Percentiles rank a stretch among this genome's conserved stretches.
These are phyloP conservation scores for Syzygium aqueum DNA, from an alignment of 345 rosid species.

Conservation along the genomic window DNA sequence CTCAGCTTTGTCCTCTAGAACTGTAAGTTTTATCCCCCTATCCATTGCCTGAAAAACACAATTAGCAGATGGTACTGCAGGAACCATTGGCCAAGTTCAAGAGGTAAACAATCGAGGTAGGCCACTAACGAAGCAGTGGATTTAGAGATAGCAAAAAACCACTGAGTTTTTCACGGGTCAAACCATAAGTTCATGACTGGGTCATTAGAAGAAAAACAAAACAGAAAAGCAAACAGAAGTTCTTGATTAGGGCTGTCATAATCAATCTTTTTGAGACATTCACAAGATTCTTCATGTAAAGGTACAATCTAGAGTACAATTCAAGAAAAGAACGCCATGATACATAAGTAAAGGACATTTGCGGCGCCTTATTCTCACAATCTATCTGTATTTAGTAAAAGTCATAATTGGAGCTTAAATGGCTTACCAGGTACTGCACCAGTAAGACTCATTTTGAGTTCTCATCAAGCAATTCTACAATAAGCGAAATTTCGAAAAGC, in stretches of 20 bases:
- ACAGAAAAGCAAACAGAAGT: background rate
- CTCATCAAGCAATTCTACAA: background rate
- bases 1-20: constrained; percentile 65
- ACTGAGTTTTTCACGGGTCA: background rate
- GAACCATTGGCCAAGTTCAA: background rate
- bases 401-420: background rate
- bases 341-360: background rate
- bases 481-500: background rate
- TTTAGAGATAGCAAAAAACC: background rate
- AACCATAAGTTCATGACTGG: background rate
- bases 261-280: background rate
- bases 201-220: background rate
- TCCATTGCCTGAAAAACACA: constrained; percentile 52
- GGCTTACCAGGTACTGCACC: background rate
- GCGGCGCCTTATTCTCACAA: background rate
- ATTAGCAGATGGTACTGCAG: background rate
- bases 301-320: background rate
- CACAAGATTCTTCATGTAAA: background rate
- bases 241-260: background rate
- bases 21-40: constrained; percentile 59
- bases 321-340: background rate
- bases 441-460: background rate
- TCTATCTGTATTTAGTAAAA: background rate
- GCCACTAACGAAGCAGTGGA: too few relatives aligned
- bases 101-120: background rate